Evolutionary conservation across 2,329 filamentous ascomycete genomes (phyloP).

Genomic region (Clarireedia sp.): DNA sequence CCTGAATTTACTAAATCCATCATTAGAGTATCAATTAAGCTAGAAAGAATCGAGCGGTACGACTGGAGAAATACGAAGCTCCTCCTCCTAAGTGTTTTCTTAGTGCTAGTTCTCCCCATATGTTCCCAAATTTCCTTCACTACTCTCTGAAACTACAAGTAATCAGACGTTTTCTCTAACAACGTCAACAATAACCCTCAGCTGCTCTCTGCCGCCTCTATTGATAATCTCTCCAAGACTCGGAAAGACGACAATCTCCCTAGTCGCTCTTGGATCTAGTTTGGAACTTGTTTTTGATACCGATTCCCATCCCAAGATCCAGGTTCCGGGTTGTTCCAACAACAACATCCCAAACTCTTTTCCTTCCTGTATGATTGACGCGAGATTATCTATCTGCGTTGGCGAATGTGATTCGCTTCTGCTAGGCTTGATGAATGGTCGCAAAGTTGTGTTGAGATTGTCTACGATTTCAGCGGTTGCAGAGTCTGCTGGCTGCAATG

Average conservation of each 20-base stretch:
- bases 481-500: too few relatives aligned
- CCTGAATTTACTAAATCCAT: too few relatives aligned
- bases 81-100: neutral
- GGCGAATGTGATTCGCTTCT: neutral
- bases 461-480: neutral
- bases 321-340: constrained; percentile 3
- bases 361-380: constrained; percentile 4
- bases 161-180: neutral
- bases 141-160: neutral
- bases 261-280: neutral
- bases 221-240: neutral
- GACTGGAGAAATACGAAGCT: too few relatives aligned
- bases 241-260: constrained; percentile 2
- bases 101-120: neutral
- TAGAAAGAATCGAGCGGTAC: too few relatives aligned
- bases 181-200: neutral
- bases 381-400: constrained; percentile 5
- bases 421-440: neutral
- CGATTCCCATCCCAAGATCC: neutral
- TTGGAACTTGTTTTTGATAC: neutral
- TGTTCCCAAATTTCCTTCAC: neutral
- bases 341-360: constrained; percentile 2
- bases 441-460: neutral
- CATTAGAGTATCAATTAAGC: too few relatives aligned
- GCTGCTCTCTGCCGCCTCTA: neutral